Evolutionary conservation across 306 rosid species (phyloP).

Genomic region (Pyrus betulifolia): DNA sequence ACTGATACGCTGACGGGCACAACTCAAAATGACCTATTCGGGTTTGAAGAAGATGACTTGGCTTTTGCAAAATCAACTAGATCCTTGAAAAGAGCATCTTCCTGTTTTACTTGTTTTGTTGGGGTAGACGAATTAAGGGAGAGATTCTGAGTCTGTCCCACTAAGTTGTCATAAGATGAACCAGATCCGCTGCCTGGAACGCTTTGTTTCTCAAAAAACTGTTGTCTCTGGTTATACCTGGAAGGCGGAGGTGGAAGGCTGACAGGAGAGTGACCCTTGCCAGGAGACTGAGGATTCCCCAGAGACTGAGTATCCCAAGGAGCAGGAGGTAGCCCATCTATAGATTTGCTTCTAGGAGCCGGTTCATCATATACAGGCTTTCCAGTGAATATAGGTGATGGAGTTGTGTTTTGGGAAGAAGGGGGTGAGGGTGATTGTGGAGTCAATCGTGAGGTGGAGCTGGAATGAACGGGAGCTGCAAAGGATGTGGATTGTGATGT

Average conservation of each 20-base stretch:
- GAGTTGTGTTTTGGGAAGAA: constrained; percentile 26
- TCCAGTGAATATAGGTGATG: constrained; percentile 31
- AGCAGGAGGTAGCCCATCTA: constrained; percentile 58
- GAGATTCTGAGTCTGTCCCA: constrained; percentile 62
- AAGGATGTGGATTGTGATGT: constrained; percentile 36
- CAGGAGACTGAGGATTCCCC: background rate
- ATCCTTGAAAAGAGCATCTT: constrained; percentile 80
- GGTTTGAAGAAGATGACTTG: constrained; percentile 66
- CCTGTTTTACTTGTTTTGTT: constrained; percentile 57
- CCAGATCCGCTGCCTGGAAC: constrained; percentile 35
- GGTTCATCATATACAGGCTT: constrained; percentile 68
- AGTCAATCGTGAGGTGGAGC: constrained; percentile 29
- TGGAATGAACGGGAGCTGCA: constrained; percentile 30
- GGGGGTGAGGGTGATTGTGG: constrained; percentile 40
- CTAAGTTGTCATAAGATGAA: constrained; percentile 66
- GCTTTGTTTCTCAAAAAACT: constrained; percentile 54
- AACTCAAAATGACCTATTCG: constrained; percentile 63
- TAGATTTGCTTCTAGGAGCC: constrained; percentile 40
- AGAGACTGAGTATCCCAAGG: constrained; percentile 57
- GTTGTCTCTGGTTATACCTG: constrained; percentile 67
- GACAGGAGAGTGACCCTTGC: constrained; percentile 26
- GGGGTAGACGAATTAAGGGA: constrained; percentile 60
- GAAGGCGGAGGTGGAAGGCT: constrained; percentile 79
- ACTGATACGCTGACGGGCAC: constrained; percentile 12
- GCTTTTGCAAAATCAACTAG: constrained; percentile 83